Conservation (phyloP, 768 basidiomycete genomes). For the Russula foetens region DNA sequence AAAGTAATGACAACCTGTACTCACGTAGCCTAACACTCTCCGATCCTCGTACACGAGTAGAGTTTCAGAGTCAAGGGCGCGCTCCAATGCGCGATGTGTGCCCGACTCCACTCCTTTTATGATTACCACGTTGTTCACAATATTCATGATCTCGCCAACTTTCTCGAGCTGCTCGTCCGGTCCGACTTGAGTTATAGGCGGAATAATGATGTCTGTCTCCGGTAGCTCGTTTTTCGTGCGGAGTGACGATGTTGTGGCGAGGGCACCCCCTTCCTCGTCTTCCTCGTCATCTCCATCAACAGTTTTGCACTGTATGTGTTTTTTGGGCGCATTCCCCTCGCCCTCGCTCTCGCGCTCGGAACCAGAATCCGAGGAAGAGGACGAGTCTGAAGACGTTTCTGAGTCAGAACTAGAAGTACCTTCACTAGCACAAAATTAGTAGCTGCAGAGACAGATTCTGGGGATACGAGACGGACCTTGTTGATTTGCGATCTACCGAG, state of each 20-base stretch:
- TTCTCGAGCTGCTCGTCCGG: conserved; percentile 59
- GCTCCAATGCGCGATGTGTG: conserved; percentile 42
- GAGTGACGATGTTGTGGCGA: conserved; percentile 33
- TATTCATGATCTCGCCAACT: conserved; percentile 71
- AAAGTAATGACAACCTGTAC: conserved; percentile 25
- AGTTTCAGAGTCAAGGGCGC: conserved; percentile 81
- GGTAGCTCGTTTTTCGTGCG: conserved; percentile 64
- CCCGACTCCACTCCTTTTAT: conserved; percentile 50
- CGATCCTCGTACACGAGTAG: conserved; percentile 86
- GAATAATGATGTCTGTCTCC: conserved; percentile 51
- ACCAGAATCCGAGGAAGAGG: conserved; percentile 31
- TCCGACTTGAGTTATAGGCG: conserved; percentile 55
- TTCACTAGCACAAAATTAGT: background rate
- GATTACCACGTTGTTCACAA: conserved; percentile 66
- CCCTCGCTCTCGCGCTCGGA: conserved; percentile 25
- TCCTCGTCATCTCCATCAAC: conserved; percentile 27
- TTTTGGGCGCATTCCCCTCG: background rate
- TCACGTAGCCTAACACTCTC: conserved; percentile 83
- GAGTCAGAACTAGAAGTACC: conserved; percentile 29
- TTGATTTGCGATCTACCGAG: conserved; percentile 22
- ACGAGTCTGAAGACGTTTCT: conserved; percentile 28
- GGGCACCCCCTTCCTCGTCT: conserved; percentile 51
- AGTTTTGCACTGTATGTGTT: background rate
- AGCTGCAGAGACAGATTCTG: background rate
- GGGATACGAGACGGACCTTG: background rate